Conservation (phyloP, 106 monocot species). For the Xerophyta viscosa region DNA sequence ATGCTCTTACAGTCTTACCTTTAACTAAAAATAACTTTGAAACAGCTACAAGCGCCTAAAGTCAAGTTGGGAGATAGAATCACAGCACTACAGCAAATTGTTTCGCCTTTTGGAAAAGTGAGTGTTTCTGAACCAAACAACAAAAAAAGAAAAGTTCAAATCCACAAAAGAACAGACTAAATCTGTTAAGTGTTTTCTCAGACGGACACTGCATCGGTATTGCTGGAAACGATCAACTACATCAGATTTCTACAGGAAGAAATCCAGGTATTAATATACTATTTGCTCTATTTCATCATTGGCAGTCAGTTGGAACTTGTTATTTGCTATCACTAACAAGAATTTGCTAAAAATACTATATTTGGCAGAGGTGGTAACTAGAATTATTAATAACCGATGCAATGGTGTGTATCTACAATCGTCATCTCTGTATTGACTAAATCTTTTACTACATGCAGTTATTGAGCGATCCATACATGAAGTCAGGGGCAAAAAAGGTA, state of each 20-base stretch:
- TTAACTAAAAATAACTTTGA: neutral
- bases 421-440: neutral
- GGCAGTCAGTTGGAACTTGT: too few relatives aligned
- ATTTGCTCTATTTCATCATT: too few relatives aligned
- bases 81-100: conserved; percentile 79
- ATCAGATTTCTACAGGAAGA: conserved; percentile 67
- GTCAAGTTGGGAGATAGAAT: conserved; percentile 78
- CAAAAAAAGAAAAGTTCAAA: neutral
- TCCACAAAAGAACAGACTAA: neutral
- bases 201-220: conserved; percentile 83
- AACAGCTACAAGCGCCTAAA: conserved; percentile 70
- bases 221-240: conserved; percentile 67
- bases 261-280: conserved; percentile 34
- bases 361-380: too few relatives aligned
- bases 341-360: too few relatives aligned
- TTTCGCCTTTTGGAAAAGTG: conserved; percentile 98
- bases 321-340: too few relatives aligned
- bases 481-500: conserved; percentile 56
- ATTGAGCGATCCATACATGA: conserved; percentile 71
- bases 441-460: conserved; percentile 32
- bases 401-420: too few relatives aligned
- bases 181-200: conserved; percentile 11
- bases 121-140: too few relatives aligned
- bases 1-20: neutral
- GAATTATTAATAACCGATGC: too few relatives aligned